These are phyloP conservation scores for Przewalskia tangutica DNA, from an alignment of 257 asterid species.

Conservation along the genomic window DNA sequence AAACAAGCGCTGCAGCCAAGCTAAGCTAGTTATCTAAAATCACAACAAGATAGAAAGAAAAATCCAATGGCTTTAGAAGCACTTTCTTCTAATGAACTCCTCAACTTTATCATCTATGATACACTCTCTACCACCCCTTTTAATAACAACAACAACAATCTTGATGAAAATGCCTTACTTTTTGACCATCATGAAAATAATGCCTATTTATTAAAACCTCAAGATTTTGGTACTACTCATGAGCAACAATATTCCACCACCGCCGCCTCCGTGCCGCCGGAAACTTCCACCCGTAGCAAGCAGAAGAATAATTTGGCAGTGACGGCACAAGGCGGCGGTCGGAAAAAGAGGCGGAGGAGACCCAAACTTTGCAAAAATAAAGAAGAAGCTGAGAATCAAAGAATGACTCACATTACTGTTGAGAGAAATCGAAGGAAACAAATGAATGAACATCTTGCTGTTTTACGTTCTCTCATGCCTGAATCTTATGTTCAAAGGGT, in stretches of 20 bases:
- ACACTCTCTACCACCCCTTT: slow-evolving; percentile 31
- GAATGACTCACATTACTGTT: slow-evolving; percentile 98
- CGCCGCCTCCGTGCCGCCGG: slow-evolving; percentile 19
- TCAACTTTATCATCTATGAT: slow-evolving; percentile 71
- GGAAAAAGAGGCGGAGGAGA: slow-evolving; percentile 73
- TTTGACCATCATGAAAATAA: background rate
- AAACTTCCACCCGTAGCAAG: background rate
- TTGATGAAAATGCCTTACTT: background rate
- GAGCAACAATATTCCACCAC: background rate
- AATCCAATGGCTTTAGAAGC: slow-evolving; percentile 63
- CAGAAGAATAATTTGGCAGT: slow-evolving; percentile 10
- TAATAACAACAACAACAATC: background rate
- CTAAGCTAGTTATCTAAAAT: background rate
- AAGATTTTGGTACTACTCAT: background rate
- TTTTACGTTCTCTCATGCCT: slow-evolving; percentile 89
- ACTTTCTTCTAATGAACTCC: slow-evolving; percentile 60
- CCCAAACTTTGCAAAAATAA: slow-evolving; percentile 68
- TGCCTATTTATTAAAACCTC: background rate
- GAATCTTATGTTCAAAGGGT: slow-evolving; percentile 94
- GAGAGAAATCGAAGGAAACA: slow-evolving; percentile 86
- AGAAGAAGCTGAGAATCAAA: slow-evolving; percentile 84
- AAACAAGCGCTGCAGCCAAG: slow-evolving; percentile 3
- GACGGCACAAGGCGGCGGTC: slow-evolving; percentile 16
- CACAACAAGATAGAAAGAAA: background rate
- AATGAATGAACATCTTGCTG: slow-evolving; percentile 91